phyloP scores from a whole-genome alignment of 1,284 basidiomycete species.

The Irpex sp. region DNA sequence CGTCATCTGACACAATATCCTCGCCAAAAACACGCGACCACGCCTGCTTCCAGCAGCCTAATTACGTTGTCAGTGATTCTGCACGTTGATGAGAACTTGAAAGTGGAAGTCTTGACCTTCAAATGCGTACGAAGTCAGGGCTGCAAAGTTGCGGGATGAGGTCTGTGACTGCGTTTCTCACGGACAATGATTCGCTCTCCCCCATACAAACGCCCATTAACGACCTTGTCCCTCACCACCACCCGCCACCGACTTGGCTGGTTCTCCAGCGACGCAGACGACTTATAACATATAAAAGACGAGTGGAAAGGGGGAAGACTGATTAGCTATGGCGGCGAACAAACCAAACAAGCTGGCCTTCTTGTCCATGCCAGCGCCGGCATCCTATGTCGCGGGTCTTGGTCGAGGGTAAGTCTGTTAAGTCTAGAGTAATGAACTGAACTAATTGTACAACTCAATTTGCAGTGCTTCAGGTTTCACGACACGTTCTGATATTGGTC shows the following conservation, averaged over 20 bases:
- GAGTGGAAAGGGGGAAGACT: neutral
- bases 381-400: conserved; percentile 94
- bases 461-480: conserved; percentile 94
- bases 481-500: conserved; percentile 97
- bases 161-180: neutral
- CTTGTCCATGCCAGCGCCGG: conserved; percentile 84
- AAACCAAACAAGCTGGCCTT: conserved; percentile 79
- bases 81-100: neutral
- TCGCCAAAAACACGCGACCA: neutral
- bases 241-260: neutral
- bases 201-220: neutral
- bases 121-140: neutral
- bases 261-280: neutral
- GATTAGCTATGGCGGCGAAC: conserved; percentile 40
- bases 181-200: neutral
- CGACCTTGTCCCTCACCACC: neutral
- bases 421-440: neutral
- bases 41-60: neutral
- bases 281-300: neutral
- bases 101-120: neutral
- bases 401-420: conserved; percentile 74
- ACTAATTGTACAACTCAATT: neutral
- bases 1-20: conserved; percentile 1
- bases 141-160: neutral
- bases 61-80: neutral